Evolutionary conservation across 768 basidiomycete species (phyloP), one percentile per base, ranked within the genome.

Genomic region (Mycena capillaripes): DNA sequence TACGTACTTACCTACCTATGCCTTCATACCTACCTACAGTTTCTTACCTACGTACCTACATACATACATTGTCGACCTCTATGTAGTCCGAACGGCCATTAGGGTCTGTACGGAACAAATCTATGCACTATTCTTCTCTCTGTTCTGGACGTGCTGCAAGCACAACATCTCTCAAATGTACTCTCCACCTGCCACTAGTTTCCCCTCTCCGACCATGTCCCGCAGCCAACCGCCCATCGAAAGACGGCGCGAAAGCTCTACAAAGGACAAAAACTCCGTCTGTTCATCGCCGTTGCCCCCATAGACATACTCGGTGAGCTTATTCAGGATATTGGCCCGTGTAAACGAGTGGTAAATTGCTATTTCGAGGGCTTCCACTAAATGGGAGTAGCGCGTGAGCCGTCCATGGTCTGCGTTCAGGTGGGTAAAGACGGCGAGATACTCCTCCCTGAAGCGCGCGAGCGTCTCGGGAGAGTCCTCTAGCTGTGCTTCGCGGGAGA

Each of bases 371-470:
- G 63, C 63, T 29, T 65, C 63, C 12, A 55, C 4, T 42, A 65
- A 21, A 55, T 65, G 63, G 17, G 63, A 65, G 63, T 65, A 12
- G 38, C 52, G 63, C 21, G 63, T 65, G 38, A 65, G 52, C 21
- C 21, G 63, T 19, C 52, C 63, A 30, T 65, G 63, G 19, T 19
- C 21, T 9, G 63, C 34, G 19, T 65, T 55, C 27, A 65, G 63
- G 21, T 36, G 52, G 44, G 36, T 55, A 27, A 65, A 55, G 40
- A 23, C 52, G 10, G 63, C 52, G 36, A 65, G 25, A 65, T 65
- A 65, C 52, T 65, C 63, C 25, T 65, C 63, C 52, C 63, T 65
- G 52, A 65, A 65, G 29, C 52, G 63, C 52, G 63, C 27, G 52
- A 65, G 63, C 52, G 63, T 55, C 38, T 53, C 52, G 19, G 63